Conservation (phyloP, 2,329 filamentous ascomycete species). For the Calonectria fujianensis region DNA sequence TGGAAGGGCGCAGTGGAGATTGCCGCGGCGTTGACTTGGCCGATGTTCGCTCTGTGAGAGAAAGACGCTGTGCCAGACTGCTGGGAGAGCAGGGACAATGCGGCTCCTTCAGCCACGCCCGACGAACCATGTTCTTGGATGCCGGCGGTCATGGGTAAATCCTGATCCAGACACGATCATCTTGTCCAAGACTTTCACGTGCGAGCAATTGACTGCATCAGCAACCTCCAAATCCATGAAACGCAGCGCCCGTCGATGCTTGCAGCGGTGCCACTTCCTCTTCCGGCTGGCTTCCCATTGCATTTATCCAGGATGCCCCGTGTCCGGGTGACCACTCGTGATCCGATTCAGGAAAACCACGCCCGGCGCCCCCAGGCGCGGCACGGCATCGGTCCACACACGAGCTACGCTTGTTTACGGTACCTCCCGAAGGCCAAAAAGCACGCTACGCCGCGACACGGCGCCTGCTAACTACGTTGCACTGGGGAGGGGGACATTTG, state of each 20-base stretch:
- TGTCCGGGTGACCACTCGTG: conserved; percentile 10
- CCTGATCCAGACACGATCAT: background rate
- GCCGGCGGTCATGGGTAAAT: conserved; percentile 2
- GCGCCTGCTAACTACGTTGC: conserved; percentile 14
- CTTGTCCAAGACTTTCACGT: conserved; percentile 6
- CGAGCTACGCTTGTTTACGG: background rate
- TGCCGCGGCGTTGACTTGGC: background rate
- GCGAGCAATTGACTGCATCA: background rate
- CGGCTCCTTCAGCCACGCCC: conserved; percentile 4
- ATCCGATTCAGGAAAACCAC: conserved; percentile 18
- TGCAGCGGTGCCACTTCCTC: conserved; percentile 17
- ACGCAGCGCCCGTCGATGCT: background rate
- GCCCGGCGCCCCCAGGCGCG: conserved; percentile 12
- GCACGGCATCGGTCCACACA: conserved; percentile 24
- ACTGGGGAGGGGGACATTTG: conserved; percentile 1
- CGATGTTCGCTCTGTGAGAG: background rate
- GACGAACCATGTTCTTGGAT: background rate
- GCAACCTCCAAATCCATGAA: background rate
- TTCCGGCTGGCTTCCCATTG: conserved; percentile 8
- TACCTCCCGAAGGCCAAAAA: conserved; percentile 10
- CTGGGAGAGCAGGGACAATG: background rate
- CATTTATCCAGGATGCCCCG: conserved; percentile 14
- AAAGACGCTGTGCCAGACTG: background rate
- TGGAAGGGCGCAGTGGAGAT: conserved; percentile 6
- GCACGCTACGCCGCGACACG: conserved; percentile 16